phyloP scores from a whole-genome alignment of 192 early-diverging fungal genomes.

The Haplosporangium gracile region DNA sequence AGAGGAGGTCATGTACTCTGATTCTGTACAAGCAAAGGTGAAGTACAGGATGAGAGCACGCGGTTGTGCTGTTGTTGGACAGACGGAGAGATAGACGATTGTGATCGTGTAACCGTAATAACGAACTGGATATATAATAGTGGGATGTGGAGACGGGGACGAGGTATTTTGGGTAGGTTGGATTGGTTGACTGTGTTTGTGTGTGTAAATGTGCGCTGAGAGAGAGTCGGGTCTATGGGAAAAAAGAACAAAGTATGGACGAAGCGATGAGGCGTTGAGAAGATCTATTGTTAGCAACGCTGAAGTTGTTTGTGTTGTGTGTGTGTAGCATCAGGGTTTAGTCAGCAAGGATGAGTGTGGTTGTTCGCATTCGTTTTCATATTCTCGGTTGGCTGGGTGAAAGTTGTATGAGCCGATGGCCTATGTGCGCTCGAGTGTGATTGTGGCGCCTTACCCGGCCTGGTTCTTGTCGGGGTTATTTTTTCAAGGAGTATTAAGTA shows the following conservation, averaged over 20 bases:
- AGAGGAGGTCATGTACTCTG: not conserved
- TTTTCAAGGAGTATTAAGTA: not conserved
- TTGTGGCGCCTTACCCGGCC: not conserved
- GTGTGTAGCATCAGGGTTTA: not conserved
- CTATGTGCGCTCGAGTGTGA: not conserved
- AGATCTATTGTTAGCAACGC: not conserved
- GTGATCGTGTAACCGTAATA: constrained; percentile 37
- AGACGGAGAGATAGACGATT: not conserved
- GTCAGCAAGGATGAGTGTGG: not conserved
- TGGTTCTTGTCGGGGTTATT: not conserved
- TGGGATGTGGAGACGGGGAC: not conserved
- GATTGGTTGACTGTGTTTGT: not conserved
- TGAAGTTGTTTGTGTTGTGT: not conserved
- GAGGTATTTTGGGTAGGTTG: not conserved
- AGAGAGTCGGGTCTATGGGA: constrained; percentile 2
- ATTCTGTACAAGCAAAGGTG: not conserved
- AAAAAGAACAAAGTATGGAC: not conserved
- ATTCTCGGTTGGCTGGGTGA: not conserved
- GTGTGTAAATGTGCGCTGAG: not conserved
- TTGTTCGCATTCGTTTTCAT: not conserved
- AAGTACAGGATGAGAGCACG: not conserved
- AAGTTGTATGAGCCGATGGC: not conserved
- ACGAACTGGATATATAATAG: not conserved
- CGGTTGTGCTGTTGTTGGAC: not conserved
- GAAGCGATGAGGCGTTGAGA: not conserved